Percentiles rank a stretch among this genome's conserved stretches.
These are phyloP conservation scores for Pleurotus eryngii DNA, from an alignment of 768 basidiomycete genomes.

Conservation along the genomic window DNA sequence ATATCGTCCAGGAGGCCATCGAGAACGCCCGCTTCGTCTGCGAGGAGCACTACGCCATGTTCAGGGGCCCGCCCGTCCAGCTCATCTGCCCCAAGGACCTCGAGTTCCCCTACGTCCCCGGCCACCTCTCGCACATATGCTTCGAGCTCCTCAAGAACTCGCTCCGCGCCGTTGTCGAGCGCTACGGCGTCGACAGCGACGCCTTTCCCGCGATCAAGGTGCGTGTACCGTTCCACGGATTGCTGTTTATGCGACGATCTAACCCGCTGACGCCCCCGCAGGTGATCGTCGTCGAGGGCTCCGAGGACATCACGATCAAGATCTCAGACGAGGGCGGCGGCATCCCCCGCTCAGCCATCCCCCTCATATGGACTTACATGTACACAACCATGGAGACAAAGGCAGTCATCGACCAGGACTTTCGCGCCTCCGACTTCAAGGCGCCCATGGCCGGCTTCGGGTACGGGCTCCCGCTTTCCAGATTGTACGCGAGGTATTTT, in stretches of 20 bases:
- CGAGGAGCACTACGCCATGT: conserved; percentile 95
- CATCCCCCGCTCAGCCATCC: conserved; percentile 83
- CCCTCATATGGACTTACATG: conserved; percentile 99
- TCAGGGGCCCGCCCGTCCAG: conserved; percentile 93
- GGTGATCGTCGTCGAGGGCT: conserved; percentile 87
- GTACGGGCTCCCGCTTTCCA: conserved; percentile 88
- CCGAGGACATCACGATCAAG: conserved; percentile 98
- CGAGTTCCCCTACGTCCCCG: conserved; percentile 92
- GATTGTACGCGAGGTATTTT: conserved; percentile 95
- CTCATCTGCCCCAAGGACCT: conserved; percentile 89
- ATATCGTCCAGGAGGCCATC: conserved; percentile 97
- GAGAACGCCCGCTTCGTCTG: conserved; percentile 95
- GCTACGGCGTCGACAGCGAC: conserved; percentile 76
- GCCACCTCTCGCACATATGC: conserved; percentile 92
- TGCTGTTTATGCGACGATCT: no score
- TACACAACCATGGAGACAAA: conserved; percentile 83
- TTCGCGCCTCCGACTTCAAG: conserved; percentile 86
- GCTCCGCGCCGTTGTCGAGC: conserved; percentile 92
- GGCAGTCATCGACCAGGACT: conserved; percentile 65
- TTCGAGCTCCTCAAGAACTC: conserved; percentile 99
- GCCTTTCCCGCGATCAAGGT: conserved; percentile 89
- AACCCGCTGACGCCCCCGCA: no score
- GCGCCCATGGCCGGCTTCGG: conserved; percentile 98
- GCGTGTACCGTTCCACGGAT: neutral
- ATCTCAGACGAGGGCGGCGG: conserved; percentile 97